Base-by-base conservation (phyloP, 352 stramenopile genomes). In the Discostella stelligera region DNA sequence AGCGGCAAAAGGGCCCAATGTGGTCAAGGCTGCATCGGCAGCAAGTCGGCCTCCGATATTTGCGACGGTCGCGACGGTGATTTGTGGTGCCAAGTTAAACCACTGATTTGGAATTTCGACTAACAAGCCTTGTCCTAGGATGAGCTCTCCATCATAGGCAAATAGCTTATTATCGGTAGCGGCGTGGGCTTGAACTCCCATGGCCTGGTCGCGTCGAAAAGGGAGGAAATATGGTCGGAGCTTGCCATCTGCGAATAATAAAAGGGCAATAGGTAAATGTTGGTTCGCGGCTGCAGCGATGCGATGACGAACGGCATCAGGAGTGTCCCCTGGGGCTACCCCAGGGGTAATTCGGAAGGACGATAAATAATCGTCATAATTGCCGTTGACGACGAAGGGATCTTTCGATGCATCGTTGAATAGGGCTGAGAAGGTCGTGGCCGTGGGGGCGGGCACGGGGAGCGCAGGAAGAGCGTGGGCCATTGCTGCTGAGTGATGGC, bases 121-220 rank as follows among this genome's bases (percentile, higher is more conserved):
- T 4, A 64, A 11, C n/a, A 10, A n/a, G 21, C 56, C 56, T 44
- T 64, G 56, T 10, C 18, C 20, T 14, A 10, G n/a, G 56, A 64
- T 27, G 20, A 64, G 56, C 21, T 64, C 56, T 21, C 56, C 56
- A 37, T 64, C 21, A 23, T 37, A 64, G 25, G 21, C 56, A 50
- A 64, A 64, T 10, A 64, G 14, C 21, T 64, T 64, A 27, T 64
- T 44, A 50, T 64, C 56, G 56, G 39, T 46, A 16, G 56, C 56
- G 20, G 32, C 30, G 16, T 64, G 30, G 30, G 56, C 20, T 21
- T 21, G 30, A 18, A 13, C 32, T 13, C 56, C 56, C 30, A 50
- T 50, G 56, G 56, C 56, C 9, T 27, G 56, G 14, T 64, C 56
- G n/a, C 23, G 39, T 14, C 39, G 30, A 27, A 64, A 64, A 6